Evolutionary conservation across 371 early-diverging fungal genomes (phyloP).

Genomic region (Lichtheimia ornata): DNA sequence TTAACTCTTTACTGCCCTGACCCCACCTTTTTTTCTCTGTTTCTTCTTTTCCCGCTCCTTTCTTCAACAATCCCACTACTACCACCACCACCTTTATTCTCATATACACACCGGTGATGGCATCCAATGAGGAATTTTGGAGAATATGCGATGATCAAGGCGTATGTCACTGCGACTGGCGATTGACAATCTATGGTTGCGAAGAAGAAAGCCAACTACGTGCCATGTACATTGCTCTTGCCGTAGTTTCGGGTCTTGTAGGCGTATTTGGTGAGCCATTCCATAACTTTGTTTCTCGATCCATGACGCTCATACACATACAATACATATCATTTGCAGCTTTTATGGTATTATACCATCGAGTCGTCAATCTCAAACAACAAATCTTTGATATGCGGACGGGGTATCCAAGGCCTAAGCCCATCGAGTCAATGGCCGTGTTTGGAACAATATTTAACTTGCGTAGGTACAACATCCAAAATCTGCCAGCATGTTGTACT

Average conservation of each 20-base stretch:
- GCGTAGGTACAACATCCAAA: no score
- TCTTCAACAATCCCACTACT: no score
- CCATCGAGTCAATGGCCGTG: constrained; percentile 21
- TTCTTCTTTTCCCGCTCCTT: no score
- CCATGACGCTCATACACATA: not conserved
- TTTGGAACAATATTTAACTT: constrained; percentile 8
- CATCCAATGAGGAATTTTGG: constrained; percentile 10
- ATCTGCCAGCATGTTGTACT: no score
- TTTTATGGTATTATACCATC: constrained; percentile 13
- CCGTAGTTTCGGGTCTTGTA: not conserved
- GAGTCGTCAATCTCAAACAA: constrained; percentile 20
- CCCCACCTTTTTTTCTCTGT: no score
- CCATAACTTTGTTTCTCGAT: not conserved
- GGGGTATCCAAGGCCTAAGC: constrained; percentile 26
- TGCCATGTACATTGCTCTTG: constrained; percentile 5
- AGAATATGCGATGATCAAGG: constrained; percentile 18
- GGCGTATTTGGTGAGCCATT: not conserved
- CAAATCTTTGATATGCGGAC: constrained; percentile 17
- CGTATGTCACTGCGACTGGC: constrained; percentile 28
- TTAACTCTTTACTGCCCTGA: no score
- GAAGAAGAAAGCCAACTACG: constrained; percentile 11
- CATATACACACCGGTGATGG: no score
- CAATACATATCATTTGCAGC: constrained; percentile 11
- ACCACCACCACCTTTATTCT: no score
- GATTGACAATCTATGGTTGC: constrained; percentile 18